phyloP scores from a whole-genome alignment of 2,329 filamentous ascomycete species.

The Blastomyces percursus region DNA sequence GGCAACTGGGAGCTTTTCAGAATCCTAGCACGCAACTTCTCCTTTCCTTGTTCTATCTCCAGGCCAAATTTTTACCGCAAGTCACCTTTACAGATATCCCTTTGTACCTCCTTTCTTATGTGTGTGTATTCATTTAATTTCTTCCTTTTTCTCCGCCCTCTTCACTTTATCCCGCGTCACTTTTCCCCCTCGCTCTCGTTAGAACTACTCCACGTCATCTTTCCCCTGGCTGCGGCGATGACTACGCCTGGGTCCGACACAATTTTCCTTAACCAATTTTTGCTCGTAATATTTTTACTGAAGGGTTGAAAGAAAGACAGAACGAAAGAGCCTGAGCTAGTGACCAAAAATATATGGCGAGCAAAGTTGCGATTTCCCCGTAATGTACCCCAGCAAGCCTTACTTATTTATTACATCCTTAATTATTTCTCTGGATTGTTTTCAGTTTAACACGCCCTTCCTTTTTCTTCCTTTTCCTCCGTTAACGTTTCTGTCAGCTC shows the following conservation, averaged over 20 bases:
- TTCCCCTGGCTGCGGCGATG: background rate
- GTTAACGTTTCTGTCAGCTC: background rate
- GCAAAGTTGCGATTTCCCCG: background rate
- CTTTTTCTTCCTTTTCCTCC: background rate
- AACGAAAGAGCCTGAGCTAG: background rate
- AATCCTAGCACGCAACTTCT: background rate
- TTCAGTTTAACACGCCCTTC: background rate
- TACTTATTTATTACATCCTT: slow-evolving; percentile 1
- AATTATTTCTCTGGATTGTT: background rate
- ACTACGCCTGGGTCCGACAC: background rate
- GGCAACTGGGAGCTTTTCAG: background rate
- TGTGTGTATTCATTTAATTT: slow-evolving; percentile 12
- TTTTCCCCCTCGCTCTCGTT: slow-evolving; percentile 10
- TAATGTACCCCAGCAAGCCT: background rate
- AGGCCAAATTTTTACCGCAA: background rate
- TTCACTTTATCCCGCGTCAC: slow-evolving; percentile 7
- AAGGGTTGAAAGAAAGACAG: background rate
- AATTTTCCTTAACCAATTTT: slow-evolving; percentile 1
- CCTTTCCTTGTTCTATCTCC: background rate
- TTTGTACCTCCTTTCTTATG: slow-evolving; percentile 23
- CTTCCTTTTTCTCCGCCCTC: slow-evolving; percentile 9
- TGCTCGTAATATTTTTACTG: slow-evolving; percentile 2
- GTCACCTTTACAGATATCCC: slow-evolving; percentile 29
- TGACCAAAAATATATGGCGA: slow-evolving; percentile 5
- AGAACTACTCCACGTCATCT: background rate